Conservation (phyloP, 352 stramenopile genomes). For the Phytophthora multivora region DNA sequence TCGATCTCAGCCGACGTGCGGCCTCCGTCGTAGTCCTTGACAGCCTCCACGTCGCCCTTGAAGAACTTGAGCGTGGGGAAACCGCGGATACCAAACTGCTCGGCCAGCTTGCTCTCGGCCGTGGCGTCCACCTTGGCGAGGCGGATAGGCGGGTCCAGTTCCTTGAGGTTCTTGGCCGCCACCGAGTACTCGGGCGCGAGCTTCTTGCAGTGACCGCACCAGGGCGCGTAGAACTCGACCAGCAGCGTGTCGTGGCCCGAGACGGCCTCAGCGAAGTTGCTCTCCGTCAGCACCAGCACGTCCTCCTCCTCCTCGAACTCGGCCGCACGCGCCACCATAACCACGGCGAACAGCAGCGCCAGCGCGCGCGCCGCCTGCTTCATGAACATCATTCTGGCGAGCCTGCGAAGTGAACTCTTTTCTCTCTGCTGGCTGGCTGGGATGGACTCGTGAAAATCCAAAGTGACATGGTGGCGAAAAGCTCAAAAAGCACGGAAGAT, state of each 20-base stretch:
- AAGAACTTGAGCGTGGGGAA: slow-evolving; percentile 95
- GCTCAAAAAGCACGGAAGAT: slow-evolving; percentile 2
- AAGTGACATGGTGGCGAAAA: slow-evolving; percentile 31
- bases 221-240: slow-evolving; percentile 95
- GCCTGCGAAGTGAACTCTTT: slow-evolving; percentile 3
- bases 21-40: slow-evolving; percentile 90
- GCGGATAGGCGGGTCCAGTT: slow-evolving; percentile 73
- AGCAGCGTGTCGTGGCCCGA: slow-evolving; percentile 85
- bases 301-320: slow-evolving; percentile 89
- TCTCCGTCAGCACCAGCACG: slow-evolving; percentile 91
- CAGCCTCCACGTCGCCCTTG: slow-evolving; percentile 77
- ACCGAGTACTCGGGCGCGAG: slow-evolving; percentile 91
- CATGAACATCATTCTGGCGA: slow-evolving; percentile 54
- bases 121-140: slow-evolving; percentile 92
- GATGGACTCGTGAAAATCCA: slow-evolving; percentile 45
- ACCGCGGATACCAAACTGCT: slow-evolving; percentile 83
- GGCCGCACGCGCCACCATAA: slow-evolving; percentile 43
- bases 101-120: slow-evolving; percentile 75
- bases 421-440: slow-evolving; percentile 17
- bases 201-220: slow-evolving; percentile 95
- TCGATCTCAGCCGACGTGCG: slow-evolving; percentile 88
- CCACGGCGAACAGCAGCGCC: slow-evolving; percentile 56
- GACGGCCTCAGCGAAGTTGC: slow-evolving; percentile 92
- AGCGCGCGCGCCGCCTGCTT: slow-evolving; percentile 58
- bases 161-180: slow-evolving; percentile 81